Evolutionary conservation across 2,329 filamentous ascomycete species (phyloP).

Genomic region (Trichoderma aggressivum): DNA sequence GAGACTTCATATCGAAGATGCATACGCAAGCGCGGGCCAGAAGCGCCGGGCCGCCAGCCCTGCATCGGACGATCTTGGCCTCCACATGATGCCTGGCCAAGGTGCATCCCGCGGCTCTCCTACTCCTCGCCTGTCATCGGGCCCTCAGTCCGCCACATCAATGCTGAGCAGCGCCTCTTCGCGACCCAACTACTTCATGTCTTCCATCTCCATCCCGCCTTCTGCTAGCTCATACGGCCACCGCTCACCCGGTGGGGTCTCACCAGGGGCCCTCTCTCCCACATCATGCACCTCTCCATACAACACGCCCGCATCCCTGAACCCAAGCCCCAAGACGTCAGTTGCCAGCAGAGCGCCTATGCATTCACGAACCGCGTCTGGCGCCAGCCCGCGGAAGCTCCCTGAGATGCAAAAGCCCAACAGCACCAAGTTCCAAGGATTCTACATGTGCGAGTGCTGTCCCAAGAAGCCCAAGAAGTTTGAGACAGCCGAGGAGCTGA

Average conservation of each 20-base stretch:
- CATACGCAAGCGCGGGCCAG: constrained; percentile 41
- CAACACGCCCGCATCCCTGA: constrained; percentile 45
- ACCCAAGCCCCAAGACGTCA: constrained; percentile 48
- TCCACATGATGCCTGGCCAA: constrained; percentile 38
- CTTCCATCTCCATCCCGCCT: constrained; percentile 42
- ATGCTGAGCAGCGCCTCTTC: constrained; percentile 39
- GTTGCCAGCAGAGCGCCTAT: constrained; percentile 38
- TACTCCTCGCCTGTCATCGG: constrained; percentile 46
- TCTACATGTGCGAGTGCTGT: constrained; percentile 83
- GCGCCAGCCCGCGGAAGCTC: constrained; percentile 50
- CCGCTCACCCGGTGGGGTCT: constrained; percentile 45
- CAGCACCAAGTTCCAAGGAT: constrained; percentile 50
- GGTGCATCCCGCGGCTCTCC: constrained; percentile 50
- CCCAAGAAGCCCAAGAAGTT: constrained; percentile 98
- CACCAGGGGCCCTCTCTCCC: constrained; percentile 50
- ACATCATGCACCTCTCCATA: constrained; percentile 50
- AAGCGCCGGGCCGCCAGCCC: constrained; percentile 58
- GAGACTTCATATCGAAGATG: constrained; percentile 50
- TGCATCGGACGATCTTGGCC: constrained; percentile 44
- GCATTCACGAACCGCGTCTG: constrained; percentile 47
- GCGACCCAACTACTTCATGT: constrained; percentile 48
- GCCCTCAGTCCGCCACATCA: constrained; percentile 44
- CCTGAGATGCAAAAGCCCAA: constrained; percentile 47
- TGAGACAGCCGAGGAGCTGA: constrained; percentile 76
- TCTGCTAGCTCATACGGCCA: constrained; percentile 45